Evolutionary conservation across 2,329 filamentous ascomycete species (phyloP), one percentile per base, ranked within the genome.

Genomic region (Beauveria sp.): DNA sequence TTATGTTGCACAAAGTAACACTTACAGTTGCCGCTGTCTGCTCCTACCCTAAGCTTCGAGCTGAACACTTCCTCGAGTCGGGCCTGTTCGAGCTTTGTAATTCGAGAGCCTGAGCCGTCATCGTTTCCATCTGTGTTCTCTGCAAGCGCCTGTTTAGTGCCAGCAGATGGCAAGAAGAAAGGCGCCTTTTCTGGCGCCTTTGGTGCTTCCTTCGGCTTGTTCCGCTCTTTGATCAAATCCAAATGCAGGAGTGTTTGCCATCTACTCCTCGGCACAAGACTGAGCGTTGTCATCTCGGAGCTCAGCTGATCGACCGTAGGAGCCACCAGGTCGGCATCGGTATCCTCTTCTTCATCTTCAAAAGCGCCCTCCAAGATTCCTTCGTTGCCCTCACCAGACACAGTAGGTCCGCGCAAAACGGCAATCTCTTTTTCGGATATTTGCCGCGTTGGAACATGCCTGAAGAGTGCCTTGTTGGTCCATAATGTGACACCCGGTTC

Each of bases 191-290:
- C 91, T 0, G 95, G 95, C 7, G 86, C 84, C 76, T 97, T 97
- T 18, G 93, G 93, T 0, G 93, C 85, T 73, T 97, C 92, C 66
- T 86, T 93, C 0, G 96, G 95, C 74, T 95, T 96, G 76, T 99
- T 99, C 64, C 95, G 89, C 74, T 92, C 86, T 76, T 93, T 90
- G 71, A 99, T 96, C 28, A 92, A 78, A 70, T 99, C 95, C 2
- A 99, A 82, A 72, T 99, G 91, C 30, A 99, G 80, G 16, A 99
- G 80, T 1, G 92, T 97, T 74, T 98, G 93, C 95, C 95, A 99
- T 68, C 89, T 85, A 64, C 89, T 91, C 73, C 90, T 92, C 12
- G 95, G 96, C 5, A 98, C 88, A 56, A 98, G 75, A 73, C 90
- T 96, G 61, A 99, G 80, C 0, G 93, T 97, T 71, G 93, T 88